Percentiles rank a stretch among this genome's conserved stretches.
phyloP scores from a whole-genome alignment of 768 basidiomycete species.

The Tricholoma saponaceum region DNA sequence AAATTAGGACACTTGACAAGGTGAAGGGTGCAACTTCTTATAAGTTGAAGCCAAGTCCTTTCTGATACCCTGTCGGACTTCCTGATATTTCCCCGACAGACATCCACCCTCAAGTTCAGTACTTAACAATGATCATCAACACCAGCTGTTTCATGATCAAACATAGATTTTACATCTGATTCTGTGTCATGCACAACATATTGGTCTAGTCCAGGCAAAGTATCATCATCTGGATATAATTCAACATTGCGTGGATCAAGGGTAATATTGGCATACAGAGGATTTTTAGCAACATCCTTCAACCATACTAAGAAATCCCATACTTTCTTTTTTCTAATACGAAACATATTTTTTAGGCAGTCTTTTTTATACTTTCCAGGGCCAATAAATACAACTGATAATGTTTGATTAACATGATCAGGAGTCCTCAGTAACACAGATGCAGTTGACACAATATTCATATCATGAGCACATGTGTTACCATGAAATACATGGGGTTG shows the following conservation, averaged over 20 bases:
- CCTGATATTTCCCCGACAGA: too few relatives aligned
- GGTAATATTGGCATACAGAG: slow-evolving; percentile 13
- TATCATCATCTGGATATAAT: slow-evolving; percentile 1
- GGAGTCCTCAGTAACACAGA: slow-evolving; percentile 20
- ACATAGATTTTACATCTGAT: slow-evolving; percentile 2
- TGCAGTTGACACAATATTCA: slow-evolving; percentile 27
- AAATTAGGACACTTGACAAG: too few relatives aligned
- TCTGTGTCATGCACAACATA: slow-evolving; percentile 12
- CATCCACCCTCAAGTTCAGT: too few relatives aligned
- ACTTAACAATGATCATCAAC: slow-evolving; percentile 19
- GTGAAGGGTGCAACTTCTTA: too few relatives aligned
- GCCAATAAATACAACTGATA: slow-evolving; percentile 27
- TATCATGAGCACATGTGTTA: slow-evolving; percentile 30
- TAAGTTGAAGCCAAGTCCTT: too few relatives aligned
- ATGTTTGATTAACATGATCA: slow-evolving; percentile 18
- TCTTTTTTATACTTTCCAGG: slow-evolving; percentile 14
- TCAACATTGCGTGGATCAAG: neutral
- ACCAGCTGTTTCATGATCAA: slow-evolving; percentile 24
- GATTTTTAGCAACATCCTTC: slow-evolving; percentile 13
- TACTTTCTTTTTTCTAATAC: slow-evolving; percentile 18
- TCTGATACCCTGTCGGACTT: too few relatives aligned
- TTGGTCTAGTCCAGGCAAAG: neutral
- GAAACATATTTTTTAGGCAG: slow-evolving; percentile 15
- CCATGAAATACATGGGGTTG: slow-evolving; percentile 25
- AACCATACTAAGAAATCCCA: slow-evolving; percentile 22